Evolutionary conservation across 2,329 filamentous ascomycete genomes (phyloP).

Genomic region (Fusarium virguliforme): DNA sequence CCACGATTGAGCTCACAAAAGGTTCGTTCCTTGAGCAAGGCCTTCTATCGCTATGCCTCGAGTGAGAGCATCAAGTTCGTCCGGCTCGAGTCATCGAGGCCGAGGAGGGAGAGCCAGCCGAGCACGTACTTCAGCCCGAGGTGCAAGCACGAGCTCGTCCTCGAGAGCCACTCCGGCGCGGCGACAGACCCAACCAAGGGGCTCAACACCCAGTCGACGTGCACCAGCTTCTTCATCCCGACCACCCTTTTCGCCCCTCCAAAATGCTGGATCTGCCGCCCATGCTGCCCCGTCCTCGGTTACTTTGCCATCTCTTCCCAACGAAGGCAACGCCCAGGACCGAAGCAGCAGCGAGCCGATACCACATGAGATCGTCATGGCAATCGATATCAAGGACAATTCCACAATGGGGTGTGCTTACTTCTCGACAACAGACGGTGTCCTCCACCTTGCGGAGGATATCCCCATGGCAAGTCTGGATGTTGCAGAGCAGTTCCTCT

Average conservation of each 20-base stretch:
- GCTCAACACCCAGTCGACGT: background rate
- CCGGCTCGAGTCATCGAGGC: conserved; percentile 25
- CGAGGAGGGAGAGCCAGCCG: conserved; percentile 21
- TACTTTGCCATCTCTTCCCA: background rate
- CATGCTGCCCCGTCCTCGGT: conserved; percentile 7
- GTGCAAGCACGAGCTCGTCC: conserved; percentile 23
- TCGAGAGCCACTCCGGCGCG: conserved; percentile 21
- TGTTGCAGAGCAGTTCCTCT: conserved; percentile 73
- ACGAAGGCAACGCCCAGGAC: conserved; percentile 9
- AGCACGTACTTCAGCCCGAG: conserved; percentile 8
- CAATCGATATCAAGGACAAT: conserved; percentile 80
- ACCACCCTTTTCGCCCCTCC: background rate
- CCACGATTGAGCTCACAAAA: background rate
- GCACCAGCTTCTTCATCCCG: background rate
- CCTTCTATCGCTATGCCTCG: conserved; percentile 32
- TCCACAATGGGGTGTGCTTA: conserved; percentile 87
- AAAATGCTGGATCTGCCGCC: background rate
- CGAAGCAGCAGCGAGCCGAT: conserved; percentile 31
- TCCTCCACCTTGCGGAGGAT: conserved; percentile 84
- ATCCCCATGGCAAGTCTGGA: conserved; percentile 78
- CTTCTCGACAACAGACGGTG: conserved; percentile 80
- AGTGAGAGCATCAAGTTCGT: conserved; percentile 21
- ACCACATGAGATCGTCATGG: conserved; percentile 79
- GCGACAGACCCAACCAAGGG: conserved; percentile 8
- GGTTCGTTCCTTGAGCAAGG: background rate